Evolutionary conservation across 1,284 basidiomycete species (phyloP), one percentile per base, ranked within the genome.

Genomic region (Trichosporon sp.): DNA sequence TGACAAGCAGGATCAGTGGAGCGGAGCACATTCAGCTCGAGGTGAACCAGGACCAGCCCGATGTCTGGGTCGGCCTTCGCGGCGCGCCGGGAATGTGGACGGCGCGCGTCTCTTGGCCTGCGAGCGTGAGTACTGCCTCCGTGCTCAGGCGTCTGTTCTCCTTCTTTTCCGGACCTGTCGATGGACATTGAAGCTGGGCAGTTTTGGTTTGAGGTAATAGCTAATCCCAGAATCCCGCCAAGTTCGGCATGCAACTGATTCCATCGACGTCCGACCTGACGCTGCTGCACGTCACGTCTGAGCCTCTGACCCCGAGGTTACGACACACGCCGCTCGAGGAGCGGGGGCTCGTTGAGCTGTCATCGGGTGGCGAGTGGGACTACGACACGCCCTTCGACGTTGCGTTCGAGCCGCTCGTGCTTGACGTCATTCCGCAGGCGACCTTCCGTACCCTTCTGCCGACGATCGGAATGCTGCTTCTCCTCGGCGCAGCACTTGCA

Each of bases 61-160:
- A 78, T 16, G 37, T 69, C 26, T 73, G 48, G 64, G 72, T 81
- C 38, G 7, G 35, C 1, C 70, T 80, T 0, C 48, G 73, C 43
- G 73, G 69, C 6, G 37, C 51, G 0, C 64, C 69, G n/a, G 67
- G 40, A 6, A 38, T n/a, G 6, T 83, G 78, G 77, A 83, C 80
- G 2, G 71, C 77, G 14, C 71, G 81, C 2, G 70, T 80, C 4
- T 80, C 79, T 1, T 83, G 80, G 80, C 79, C 80, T 40, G 81
- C 75, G 43, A 66, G 65, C 26, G 66, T 80, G 46, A 71, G 78
- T 35, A 38, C 26, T 26, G 26, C 26, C 26, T 26, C 26, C 26
- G 26, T 26, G 26, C 26, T 26, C 26, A 26, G 26, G 26, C 26
- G 26, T 26, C 26, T 26, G 26, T 26, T 26, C 26, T 26, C 26